A percentile compares a stretch with the other conserved stretches of the same genome.
phyloP scores from a whole-genome alignment of 2,329 filamentous ascomycete species.

The Fusarium chuoi region DNA sequence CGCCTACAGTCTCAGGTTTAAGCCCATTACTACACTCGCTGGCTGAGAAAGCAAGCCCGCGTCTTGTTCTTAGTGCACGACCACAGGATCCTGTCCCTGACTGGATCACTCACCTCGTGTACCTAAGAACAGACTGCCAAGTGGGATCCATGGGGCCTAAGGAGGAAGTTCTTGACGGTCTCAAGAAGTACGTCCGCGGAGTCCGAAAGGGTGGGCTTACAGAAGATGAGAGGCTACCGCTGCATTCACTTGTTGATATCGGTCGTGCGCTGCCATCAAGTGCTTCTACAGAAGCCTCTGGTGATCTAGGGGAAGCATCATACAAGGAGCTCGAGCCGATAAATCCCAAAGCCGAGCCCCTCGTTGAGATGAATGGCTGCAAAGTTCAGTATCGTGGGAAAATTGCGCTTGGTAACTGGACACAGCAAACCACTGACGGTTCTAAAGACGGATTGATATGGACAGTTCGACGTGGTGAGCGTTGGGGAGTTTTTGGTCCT shows the following conservation, averaged over 20 bases:
- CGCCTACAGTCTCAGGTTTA: slow-evolving; percentile 77
- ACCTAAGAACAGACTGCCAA: slow-evolving; percentile 74
- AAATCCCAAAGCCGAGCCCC: slow-evolving; percentile 65
- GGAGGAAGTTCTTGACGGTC: slow-evolving; percentile 65
- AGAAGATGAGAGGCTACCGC: slow-evolving; percentile 61
- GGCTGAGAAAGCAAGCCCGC: slow-evolving; percentile 72
- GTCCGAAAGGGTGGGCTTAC: slow-evolving; percentile 56
- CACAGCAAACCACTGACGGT: slow-evolving; percentile 63
- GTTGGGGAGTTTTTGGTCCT: slow-evolving; percentile 92
- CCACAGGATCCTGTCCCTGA: slow-evolving; percentile 88
- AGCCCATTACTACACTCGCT: slow-evolving; percentile 76
- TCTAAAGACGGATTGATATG: slow-evolving; percentile 76
- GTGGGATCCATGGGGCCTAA: slow-evolving; percentile 74
- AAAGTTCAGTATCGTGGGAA: slow-evolving; percentile 83
- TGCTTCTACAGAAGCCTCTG: slow-evolving; percentile 14
- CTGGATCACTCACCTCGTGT: slow-evolving; percentile 89
- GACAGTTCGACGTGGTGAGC: slow-evolving; percentile 83
- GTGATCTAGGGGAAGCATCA: slow-evolving; percentile 11
- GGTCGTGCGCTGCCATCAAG: slow-evolving; percentile 55
- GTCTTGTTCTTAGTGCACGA: slow-evolving; percentile 79
- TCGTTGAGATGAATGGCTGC: slow-evolving; percentile 90
- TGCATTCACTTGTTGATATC: slow-evolving; percentile 61
- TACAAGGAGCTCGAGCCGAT: slow-evolving; percentile 35
- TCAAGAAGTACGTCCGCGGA: slow-evolving; percentile 60
- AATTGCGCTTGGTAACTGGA: slow-evolving; percentile 83